Percentiles rank a stretch among this genome's conserved stretches.
Evolutionary conservation across 768 basidiomycete species (phyloP).

Genomic region (Macrolepiota albuminosa): DNA sequence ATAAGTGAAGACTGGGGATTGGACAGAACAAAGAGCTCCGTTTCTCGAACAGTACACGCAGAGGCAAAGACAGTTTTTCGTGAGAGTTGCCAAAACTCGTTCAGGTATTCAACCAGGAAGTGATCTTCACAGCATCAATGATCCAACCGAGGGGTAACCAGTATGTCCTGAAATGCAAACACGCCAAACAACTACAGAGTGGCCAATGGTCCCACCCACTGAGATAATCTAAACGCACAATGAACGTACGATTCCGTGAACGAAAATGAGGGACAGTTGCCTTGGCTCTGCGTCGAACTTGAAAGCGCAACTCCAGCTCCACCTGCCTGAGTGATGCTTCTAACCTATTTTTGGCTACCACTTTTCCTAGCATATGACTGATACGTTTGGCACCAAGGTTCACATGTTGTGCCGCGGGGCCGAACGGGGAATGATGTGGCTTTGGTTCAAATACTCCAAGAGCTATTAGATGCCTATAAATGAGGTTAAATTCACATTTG

Average conservation of each 20-base stretch:
- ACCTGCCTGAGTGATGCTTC: background rate
- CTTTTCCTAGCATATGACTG: background rate
- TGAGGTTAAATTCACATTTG: background rate
- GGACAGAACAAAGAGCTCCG: background rate
- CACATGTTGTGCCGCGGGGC: background rate
- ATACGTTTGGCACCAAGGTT: background rate
- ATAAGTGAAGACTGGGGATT: constrained; percentile 11
- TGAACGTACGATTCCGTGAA: background rate
- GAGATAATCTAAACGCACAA: background rate
- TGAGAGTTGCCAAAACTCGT: constrained; percentile 3
- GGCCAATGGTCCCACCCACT: background rate
- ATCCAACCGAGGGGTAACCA: background rate
- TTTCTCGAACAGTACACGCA: background rate
- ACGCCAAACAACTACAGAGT: background rate
- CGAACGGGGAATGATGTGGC: background rate
- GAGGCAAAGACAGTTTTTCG: constrained; percentile 1
- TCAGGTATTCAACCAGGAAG: constrained; percentile 1
- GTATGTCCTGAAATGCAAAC: background rate
- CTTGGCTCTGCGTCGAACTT: background rate
- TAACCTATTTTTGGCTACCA: background rate
- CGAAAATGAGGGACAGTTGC: background rate
- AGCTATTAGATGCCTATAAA: background rate
- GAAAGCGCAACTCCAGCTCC: background rate
- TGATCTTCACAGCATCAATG: constrained; percentile 1
- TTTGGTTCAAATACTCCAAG: background rate